Conservation (phyloP, 2,329 filamentous ascomycete species). For the Rutstroemia sp. region DNA sequence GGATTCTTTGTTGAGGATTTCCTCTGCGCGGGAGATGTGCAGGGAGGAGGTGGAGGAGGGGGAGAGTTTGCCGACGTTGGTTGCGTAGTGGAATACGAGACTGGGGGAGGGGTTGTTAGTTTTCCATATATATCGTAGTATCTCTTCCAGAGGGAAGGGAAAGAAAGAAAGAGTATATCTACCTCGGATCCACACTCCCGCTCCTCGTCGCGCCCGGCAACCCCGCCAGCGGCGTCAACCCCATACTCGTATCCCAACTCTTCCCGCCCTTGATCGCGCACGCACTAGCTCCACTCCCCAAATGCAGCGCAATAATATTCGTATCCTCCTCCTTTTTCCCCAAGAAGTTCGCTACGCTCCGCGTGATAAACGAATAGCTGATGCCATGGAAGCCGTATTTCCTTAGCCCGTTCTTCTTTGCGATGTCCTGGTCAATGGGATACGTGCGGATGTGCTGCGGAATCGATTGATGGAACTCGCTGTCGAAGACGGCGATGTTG, state of each 20-base stretch:
- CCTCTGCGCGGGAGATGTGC: conserved; percentile 72
- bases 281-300: conserved; percentile 76
- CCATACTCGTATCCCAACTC: conserved; percentile 71
- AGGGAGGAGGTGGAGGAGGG: conserved; percentile 69
- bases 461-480: conserved; percentile 71
- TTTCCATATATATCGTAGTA: background rate
- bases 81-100: conserved; percentile 85
- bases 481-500: conserved; percentile 85
- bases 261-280: conserved; percentile 69
- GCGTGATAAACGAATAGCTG: conserved; percentile 74
- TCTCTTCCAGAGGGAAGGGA: background rate
- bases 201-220: conserved; percentile 82
- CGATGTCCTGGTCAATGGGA: conserved; percentile 66
- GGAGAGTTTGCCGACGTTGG: conserved; percentile 67
- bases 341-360: conserved; percentile 58
- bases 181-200: conserved; percentile 78
- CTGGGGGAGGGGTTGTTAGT: conserved; percentile 32
- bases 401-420: conserved; percentile 64
- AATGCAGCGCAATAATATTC: conserved; percentile 76
- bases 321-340: conserved; percentile 49
- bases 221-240: conserved; percentile 76
- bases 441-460: conserved; percentile 71
- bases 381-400: conserved; percentile 94
- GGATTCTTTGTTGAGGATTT: conserved; percentile 80
- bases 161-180: conserved; percentile 31